Conservation (phyloP, 148 eudicot species). For the Polygonum aviculare region DNA sequence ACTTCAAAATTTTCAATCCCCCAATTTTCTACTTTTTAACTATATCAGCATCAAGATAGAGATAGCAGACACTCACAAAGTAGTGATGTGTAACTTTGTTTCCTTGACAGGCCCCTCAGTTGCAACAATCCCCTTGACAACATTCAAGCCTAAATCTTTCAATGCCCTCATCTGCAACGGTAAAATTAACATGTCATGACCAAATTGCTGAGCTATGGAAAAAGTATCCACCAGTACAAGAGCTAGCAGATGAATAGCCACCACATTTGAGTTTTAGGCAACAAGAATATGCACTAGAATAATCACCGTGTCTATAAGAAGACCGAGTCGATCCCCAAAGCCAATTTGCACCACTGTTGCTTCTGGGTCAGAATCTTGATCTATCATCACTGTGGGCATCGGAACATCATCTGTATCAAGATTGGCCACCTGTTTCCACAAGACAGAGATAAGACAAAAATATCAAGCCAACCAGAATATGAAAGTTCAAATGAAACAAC, state of each 20-base stretch:
- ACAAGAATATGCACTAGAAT: neutral
- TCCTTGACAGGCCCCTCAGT: constrained; percentile 73
- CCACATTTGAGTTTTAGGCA: neutral
- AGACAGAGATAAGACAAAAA: neutral
- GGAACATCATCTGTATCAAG: constrained; percentile 58
- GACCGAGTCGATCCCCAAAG: constrained; percentile 99
- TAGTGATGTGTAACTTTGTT: constrained; percentile 63
- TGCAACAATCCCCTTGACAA: constrained; percentile 73
- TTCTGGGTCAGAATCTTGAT: constrained; percentile 74
- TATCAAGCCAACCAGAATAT: neutral
- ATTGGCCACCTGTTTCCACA: constrained; percentile 39
- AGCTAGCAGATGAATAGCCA: neutral
- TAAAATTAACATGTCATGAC: neutral
- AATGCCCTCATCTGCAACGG: constrained; percentile 81
- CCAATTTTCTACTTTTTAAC: constrained; percentile 2
- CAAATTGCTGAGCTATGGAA: neutral
- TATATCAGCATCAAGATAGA: neutral
- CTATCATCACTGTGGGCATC: constrained; percentile 74
- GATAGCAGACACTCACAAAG: constrained; percentile 39
- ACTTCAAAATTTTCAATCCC: too few relatives aligned
- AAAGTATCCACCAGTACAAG: neutral
- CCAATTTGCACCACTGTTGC: constrained; percentile 83
- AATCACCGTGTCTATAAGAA: constrained; percentile 86
- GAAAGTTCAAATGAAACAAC: neutral
- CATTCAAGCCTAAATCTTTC: constrained; percentile 86